These are phyloP conservation scores for Candolleomyces efflorescens DNA, from an alignment of 768 basidiomycete species.

Conservation along the genomic window DNA sequence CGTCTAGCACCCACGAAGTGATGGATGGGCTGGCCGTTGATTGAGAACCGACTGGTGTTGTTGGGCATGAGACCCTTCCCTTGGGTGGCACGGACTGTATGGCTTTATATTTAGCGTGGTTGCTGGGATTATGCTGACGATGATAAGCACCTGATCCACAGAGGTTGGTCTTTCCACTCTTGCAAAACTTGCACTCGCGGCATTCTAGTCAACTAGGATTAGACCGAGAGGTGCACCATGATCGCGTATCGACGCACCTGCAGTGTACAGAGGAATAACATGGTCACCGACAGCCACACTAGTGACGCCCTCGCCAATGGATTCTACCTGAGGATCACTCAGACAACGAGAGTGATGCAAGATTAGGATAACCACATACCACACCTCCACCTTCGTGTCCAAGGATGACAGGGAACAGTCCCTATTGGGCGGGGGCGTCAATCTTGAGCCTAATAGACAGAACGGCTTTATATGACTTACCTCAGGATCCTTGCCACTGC, in stretches of 20 bases:
- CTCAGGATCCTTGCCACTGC: constrained; percentile 95
- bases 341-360: not conserved
- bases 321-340: constrained; percentile 76
- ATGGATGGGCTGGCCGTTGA: constrained; percentile 79
- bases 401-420: constrained; percentile 88
- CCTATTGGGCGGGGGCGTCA: constrained; percentile 37
- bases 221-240: not conserved
- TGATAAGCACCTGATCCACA: constrained; percentile 75
- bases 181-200: constrained; percentile 98
- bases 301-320: constrained; percentile 95
- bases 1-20: constrained; percentile 71
- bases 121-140: not conserved
- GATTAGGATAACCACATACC: constrained; percentile 41
- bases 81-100: constrained; percentile 83
- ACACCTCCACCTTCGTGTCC: constrained; percentile 94
- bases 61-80: constrained; percentile 96
- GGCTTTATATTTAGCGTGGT: not conserved
- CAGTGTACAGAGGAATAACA: constrained; percentile 95
- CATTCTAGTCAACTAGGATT: constrained; percentile 55
- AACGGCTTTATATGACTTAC: constrained; percentile 31
- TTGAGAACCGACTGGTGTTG: constrained; percentile 79
- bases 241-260: constrained; percentile 49
- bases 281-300: constrained; percentile 79
- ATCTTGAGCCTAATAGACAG: not conserved
- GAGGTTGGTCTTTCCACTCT: constrained; percentile 97